These are phyloP conservation scores for Parascedosporium putredinis DNA, from an alignment of 2,329 filamentous ascomycete genomes.

Conservation along the genomic window DNA sequence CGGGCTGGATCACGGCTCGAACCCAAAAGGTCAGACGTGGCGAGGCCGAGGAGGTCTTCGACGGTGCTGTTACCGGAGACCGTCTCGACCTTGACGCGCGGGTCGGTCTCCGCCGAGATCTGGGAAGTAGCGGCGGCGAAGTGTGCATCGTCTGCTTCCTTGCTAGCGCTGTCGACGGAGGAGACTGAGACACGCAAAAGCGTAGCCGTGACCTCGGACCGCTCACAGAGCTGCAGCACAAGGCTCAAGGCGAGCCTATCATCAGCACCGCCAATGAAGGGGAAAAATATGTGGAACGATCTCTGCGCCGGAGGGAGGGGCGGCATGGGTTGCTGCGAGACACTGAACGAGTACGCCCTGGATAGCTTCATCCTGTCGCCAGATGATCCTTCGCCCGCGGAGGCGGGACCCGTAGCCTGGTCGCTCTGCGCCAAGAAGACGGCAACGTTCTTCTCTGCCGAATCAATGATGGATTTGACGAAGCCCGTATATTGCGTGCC, in stretches of 20 bases:
- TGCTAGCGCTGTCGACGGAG: slow-evolving; percentile 11
- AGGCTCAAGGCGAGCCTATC: slow-evolving; percentile 71
- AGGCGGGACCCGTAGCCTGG: not conserved
- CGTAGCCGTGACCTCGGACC: slow-evolving; percentile 67
- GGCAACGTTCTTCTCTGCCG: slow-evolving; percentile 56
- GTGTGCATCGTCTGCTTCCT: slow-evolving; percentile 1
- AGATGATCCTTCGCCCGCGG: not conserved
- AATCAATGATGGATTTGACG: slow-evolving; percentile 55
- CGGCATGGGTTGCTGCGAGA: slow-evolving; percentile 41
- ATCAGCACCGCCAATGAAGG: slow-evolving; percentile 77
- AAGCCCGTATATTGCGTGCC: slow-evolving; percentile 57
- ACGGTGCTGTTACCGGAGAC: not conserved
- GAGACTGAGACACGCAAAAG: slow-evolving; percentile 40
- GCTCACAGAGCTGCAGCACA: slow-evolving; percentile 74
- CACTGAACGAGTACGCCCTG: slow-evolving; percentile 49
- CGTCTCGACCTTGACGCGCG: not conserved
- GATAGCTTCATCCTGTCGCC: slow-evolving; percentile 26
- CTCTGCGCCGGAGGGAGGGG: slow-evolving; percentile 52
- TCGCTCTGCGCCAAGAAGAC: slow-evolving; percentile 64
- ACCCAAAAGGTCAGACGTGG: not conserved
- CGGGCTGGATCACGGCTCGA: not conserved
- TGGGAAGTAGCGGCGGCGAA: not conserved
- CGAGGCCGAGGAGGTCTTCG: slow-evolving; percentile 5
- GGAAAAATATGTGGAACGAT: slow-evolving; percentile 75
- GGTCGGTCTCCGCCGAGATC: not conserved